A percentile compares a stretch with the other conserved stretches of the same genome.
Conservation (phyloP, 805 yeast species). For the Yamadazyma sp. region DNA sequence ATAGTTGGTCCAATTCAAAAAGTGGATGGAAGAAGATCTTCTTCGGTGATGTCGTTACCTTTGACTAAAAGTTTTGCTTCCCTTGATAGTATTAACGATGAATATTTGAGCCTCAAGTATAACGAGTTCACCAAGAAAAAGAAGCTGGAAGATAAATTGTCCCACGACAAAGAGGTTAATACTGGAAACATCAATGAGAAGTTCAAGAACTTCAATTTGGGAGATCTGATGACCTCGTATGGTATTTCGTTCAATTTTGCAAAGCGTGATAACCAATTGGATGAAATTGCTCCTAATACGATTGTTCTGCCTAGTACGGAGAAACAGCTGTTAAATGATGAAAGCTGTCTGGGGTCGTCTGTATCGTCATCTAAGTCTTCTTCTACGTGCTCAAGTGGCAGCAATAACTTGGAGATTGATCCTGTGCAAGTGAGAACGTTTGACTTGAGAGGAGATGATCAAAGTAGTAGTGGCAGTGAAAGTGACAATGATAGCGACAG, state of each 20-base stretch:
- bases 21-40: slow-evolving; percentile 33
- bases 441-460: background rate
- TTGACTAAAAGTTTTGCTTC: slow-evolving; percentile 77
- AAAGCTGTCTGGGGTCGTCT: slow-evolving; percentile 3
- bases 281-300: slow-evolving; percentile 19
- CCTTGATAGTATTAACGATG: slow-evolving; percentile 66
- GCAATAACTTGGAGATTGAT: background rate
- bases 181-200: slow-evolving; percentile 28
- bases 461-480: slow-evolving; percentile 14
- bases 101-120: slow-evolving; percentile 44
- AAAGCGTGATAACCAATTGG: slow-evolving; percentile 14
- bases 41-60: slow-evolving; percentile 72
- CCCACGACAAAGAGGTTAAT: background rate
- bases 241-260: slow-evolving; percentile 15
- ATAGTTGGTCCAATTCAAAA: slow-evolving; percentile 38
- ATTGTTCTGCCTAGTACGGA: background rate
- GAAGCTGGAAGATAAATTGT: slow-evolving; percentile 1
- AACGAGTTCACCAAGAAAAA: slow-evolving; percentile 30
- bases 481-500: slow-evolving; percentile 28
- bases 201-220: slow-evolving; percentile 37
- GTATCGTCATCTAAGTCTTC: slow-evolving; percentile 1
- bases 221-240: slow-evolving; percentile 36
- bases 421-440: slow-evolving; percentile 9
- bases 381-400: slow-evolving; percentile 13
- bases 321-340: background rate